Base-by-base conservation (phyloP, 768 basidiomycete species). In the Podaxis pistillaris region DNA sequence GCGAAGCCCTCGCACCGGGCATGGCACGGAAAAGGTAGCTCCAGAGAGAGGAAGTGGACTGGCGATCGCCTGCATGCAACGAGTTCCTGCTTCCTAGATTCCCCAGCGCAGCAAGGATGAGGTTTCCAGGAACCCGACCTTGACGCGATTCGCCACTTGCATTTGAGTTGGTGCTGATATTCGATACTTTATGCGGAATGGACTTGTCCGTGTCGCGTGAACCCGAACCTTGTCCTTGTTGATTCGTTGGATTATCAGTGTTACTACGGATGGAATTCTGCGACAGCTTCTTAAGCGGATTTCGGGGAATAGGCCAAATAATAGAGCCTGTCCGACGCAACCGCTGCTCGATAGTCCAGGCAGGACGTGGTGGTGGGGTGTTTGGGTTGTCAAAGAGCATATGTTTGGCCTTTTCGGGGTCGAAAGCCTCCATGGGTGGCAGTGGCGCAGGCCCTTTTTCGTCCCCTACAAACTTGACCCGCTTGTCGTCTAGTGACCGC, bases 391-490 rank as follows among this genome's bases (percentile, higher is more conserved):
- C 60, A 47, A 62, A 62, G 5, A 62, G 40, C 60, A 62, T 62
- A 24, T 62, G 60, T 47, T 62, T 62, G 44, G 60, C 60, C 44
- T 36, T 55, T 6, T 62, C 53, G 4, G 55, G 55, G 47, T 62
- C 54, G 40, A 62, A 17, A 12, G 11, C 28, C 36, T 56, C 54
- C 15, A 13, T 36, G 22, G 60, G 53, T 22, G 60, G 41, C 28
- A 36, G 19, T 15, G 54, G 1, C 7, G 55, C 38, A 17, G 55
- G 44, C 3, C 13, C 47, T 26, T 59, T 52, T 57, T 65, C 60
- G 61, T 68, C 58, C 13, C 63, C 69, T 36, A 70, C 73, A 67
- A 84, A 85, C 37, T 72, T 80, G 65, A 84, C 76, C 63, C 71
- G 79, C 33, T 76, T 73, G 15, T 71, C 70, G 28, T 37, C 60